These are phyloP conservation scores for Penicillium polonicum DNA, from an alignment of 2,329 filamentous ascomycete genomes.

Conservation along the genomic window DNA sequence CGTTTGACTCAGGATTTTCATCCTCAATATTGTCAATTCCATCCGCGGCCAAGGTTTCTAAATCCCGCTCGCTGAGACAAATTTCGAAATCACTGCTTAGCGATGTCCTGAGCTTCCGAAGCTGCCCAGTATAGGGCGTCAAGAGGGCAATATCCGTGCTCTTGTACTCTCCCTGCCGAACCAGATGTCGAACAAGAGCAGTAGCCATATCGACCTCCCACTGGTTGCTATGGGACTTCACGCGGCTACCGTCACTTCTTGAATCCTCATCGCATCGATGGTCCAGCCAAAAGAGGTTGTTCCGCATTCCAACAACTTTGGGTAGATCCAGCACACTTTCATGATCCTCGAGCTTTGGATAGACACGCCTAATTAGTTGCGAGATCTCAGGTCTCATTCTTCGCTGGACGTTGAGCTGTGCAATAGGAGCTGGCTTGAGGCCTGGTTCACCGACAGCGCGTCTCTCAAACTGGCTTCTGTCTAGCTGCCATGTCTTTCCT, in stretches of 20 bases:
- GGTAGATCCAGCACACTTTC: background rate
- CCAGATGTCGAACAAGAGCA: slow-evolving; percentile 22
- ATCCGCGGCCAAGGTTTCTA: slow-evolving; percentile 6
- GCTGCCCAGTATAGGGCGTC: slow-evolving; percentile 21
- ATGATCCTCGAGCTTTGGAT: slow-evolving; percentile 9
- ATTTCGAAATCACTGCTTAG: slow-evolving; percentile 6
- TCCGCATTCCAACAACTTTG: slow-evolving; percentile 12
- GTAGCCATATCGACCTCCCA: slow-evolving; percentile 24
- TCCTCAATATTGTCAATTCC: background rate
- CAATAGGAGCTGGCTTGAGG: slow-evolving; percentile 1
- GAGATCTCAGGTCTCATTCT: slow-evolving; percentile 15
- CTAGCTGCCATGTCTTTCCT: slow-evolving; percentile 10
- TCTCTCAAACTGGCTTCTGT: slow-evolving; percentile 16
- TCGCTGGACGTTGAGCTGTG: slow-evolving; percentile 13
- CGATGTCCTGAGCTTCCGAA: slow-evolving; percentile 15
- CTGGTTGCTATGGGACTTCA: slow-evolving; percentile 18
- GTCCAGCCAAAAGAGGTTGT: slow-evolving; percentile 26
- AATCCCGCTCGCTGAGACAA: slow-evolving; percentile 8
- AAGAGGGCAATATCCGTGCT: slow-evolving; percentile 24
- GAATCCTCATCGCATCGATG: slow-evolving; percentile 15
- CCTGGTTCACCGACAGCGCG: slow-evolving; percentile 11
- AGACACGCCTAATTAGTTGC: slow-evolving; percentile 6
- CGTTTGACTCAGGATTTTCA: background rate
- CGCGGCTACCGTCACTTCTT: slow-evolving; percentile 4
- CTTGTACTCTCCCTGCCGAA: slow-evolving; percentile 23